phyloP scores from a whole-genome alignment of 2,329 filamentous ascomycete species.

The Aspergillus luchuensis region DNA sequence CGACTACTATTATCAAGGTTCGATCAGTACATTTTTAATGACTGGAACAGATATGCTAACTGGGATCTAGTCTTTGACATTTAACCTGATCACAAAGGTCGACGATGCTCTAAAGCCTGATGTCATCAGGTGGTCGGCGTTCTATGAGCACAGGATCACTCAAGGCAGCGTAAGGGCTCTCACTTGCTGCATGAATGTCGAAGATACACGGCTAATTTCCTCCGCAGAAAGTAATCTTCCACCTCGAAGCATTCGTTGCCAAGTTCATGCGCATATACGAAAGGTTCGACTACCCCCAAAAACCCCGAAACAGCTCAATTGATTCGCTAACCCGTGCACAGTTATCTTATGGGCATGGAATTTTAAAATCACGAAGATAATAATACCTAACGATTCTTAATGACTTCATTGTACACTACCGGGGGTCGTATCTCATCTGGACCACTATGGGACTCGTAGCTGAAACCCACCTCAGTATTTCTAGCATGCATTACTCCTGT shows the following conservation, averaged over 20 bases:
- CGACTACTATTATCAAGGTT: slow-evolving; percentile 86
- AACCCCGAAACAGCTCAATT: slow-evolving; percentile 26
- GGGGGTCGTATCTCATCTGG: neutral
- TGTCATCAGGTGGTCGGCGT: slow-evolving; percentile 92
- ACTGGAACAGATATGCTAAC: slow-evolving; percentile 8
- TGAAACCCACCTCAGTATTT: too few species aligned
- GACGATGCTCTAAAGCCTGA: slow-evolving; percentile 90
- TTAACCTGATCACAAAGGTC: slow-evolving; percentile 83
- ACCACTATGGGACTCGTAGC: neutral
- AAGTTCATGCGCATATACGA: slow-evolving; percentile 98
- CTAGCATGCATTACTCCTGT: too few species aligned
- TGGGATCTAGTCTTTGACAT: slow-evolving; percentile 69
- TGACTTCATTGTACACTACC: slow-evolving; percentile 30
- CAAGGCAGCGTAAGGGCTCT: slow-evolving; percentile 64
- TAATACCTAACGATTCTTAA: slow-evolving; percentile 30
- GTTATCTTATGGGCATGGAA: slow-evolving; percentile 74
- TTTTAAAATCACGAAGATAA: slow-evolving; percentile 42
- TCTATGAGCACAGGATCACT: slow-evolving; percentile 94
- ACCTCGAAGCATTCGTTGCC: slow-evolving; percentile 95
- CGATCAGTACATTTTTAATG: neutral
- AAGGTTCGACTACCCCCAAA: slow-evolving; percentile 61
- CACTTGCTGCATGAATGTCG: too few species aligned
- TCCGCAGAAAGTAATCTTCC: slow-evolving; percentile 84
- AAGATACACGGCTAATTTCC: slow-evolving; percentile 5
- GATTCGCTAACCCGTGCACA: slow-evolving; percentile 41